Evolutionary conservation across 371 early-diverging fungal genomes (phyloP), one percentile per base, ranked within the genome.

Genomic region (Mucor racemosus): DNA sequence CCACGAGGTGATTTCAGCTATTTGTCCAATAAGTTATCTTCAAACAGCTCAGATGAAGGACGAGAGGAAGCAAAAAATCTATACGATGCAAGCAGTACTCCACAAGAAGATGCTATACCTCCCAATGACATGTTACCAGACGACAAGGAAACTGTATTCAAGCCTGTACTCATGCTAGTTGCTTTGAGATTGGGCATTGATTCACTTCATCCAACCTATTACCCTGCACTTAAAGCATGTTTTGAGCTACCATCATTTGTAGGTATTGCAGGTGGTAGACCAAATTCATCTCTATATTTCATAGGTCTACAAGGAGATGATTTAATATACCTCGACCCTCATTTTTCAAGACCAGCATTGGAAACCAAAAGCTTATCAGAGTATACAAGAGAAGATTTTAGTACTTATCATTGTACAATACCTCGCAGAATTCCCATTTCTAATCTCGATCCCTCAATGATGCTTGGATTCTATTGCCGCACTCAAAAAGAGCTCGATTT

Each of bases 201-300:
- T 66, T 85, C 86, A 0, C 77, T 97, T 62, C 96, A 97, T 68
- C 89, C 92, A 0, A 87, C 92, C 1, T 97, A 98, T 77, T 79
- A 91, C 62, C 80, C 85, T 39, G 88, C 88, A 36, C 71, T 94
- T 44, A 92, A 91, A 84, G 84, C 88, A 26, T 90, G 88, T 53
- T 92, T 97, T 75, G 82, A 80, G 59, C 82, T 94, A 44, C 89
- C 92, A 34, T 89, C 90, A 50, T 92, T 89, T 57, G 86, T 95
- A 7, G 97, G 97, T 17, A 92, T 97, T 64, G 96, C 95, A 38
- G 98, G 97, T 39, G 99, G 99, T 17, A 85, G 93, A 64, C 98
- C 99, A 4, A 94, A 95, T 59, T 94, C 95, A 15, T 96, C 97
- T 0, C 81, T 95, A 48, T 98, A 92, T 78, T 97, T 98, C 78